Conservation (phyloP, 1,284 basidiomycete species). For the Ceratobasidium sp. region DNA sequence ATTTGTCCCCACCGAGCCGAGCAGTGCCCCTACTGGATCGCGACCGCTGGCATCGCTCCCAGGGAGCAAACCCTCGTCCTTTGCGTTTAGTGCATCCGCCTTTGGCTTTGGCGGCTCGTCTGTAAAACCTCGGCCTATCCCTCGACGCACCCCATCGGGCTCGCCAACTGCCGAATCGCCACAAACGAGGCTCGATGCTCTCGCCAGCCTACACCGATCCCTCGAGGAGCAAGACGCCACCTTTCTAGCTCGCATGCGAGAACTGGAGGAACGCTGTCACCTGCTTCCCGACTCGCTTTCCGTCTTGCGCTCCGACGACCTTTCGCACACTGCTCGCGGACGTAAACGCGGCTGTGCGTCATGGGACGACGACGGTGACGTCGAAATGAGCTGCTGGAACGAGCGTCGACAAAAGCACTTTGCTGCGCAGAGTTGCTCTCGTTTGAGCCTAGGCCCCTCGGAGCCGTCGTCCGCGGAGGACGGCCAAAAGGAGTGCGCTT, state of each 20-base stretch:
- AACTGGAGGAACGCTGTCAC: slow-evolving; percentile 40
- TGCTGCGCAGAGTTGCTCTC: slow-evolving; percentile 4
- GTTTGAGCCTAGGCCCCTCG: neutral
- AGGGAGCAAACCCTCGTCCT: slow-evolving; percentile 6
- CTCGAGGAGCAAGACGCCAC: slow-evolving; percentile 39
- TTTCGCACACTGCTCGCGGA: slow-evolving; percentile 26
- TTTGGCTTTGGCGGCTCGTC: slow-evolving; percentile 32
- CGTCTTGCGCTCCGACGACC: slow-evolving; percentile 16
- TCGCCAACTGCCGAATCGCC: slow-evolving; percentile 10
- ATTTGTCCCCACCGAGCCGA: neutral
- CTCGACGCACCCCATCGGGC: slow-evolving; percentile 8
- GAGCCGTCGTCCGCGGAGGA: neutral
- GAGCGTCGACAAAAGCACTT: slow-evolving; percentile 30
- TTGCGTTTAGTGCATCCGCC: slow-evolving; percentile 28
- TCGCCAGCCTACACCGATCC: slow-evolving; percentile 31
- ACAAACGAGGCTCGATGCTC: slow-evolving; percentile 17
- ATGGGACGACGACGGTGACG: slow-evolving; percentile 38
- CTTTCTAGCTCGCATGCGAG: slow-evolving; percentile 42
- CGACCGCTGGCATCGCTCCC: neutral
- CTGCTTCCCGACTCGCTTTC: slow-evolving; percentile 38
- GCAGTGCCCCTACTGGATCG: slow-evolving; percentile 8
- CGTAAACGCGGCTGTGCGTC: slow-evolving; percentile 38
- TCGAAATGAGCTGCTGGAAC: slow-evolving; percentile 38
- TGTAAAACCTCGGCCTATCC: slow-evolving; percentile 10
- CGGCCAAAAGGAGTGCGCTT: neutral